Evolutionary conservation across 208 protist species (phyloP).

Genomic region (Wallacemonas sp.): DNA sequence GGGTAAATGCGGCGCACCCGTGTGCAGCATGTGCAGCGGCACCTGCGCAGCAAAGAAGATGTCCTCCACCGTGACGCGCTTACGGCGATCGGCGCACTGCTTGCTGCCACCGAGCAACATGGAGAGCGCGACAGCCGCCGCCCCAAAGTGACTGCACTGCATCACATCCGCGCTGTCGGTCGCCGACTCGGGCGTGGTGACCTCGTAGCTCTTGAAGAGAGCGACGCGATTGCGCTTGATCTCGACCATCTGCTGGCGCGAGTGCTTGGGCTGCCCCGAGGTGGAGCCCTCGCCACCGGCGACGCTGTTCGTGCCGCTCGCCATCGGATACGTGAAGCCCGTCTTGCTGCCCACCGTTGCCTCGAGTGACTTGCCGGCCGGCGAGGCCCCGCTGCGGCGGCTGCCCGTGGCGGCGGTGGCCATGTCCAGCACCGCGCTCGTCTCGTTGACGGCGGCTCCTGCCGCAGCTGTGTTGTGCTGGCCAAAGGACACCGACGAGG

Average conservation of each 20-base stretch:
- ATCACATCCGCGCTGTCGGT: slow-evolving; percentile 31
- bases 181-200: slow-evolving; percentile 41
- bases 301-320: slow-evolving; percentile 10
- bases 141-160: slow-evolving; percentile 81
- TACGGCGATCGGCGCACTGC: slow-evolving; percentile 68
- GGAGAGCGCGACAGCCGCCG: slow-evolving; percentile 67
- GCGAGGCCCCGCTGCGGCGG: slow-evolving; percentile 6
- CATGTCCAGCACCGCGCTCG: background rate
- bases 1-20: slow-evolving; percentile 62
- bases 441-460: slow-evolving; percentile 19
- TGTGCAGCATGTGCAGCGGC: slow-evolving; percentile 83
- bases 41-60: slow-evolving; percentile 92
- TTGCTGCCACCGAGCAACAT: slow-evolving; percentile 77
- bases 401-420: background rate
- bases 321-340: slow-evolving; percentile 7
- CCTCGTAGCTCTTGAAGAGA: slow-evolving; percentile 81
- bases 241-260: slow-evolving; percentile 73
- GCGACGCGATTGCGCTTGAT: slow-evolving; percentile 62
- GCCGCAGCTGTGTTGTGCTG: slow-evolving; percentile 12
- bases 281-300: slow-evolving; percentile 29
- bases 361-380: slow-evolving; percentile 11
- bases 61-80: slow-evolving; percentile 87
- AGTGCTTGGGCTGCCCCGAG: slow-evolving; percentile 49
- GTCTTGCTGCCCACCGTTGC: slow-evolving; percentile 14
- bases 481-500: slow-evolving; percentile 78